Conservation (phyloP, 2,329 filamentous ascomycete genomes). For the Diaporthe sp. region DNA sequence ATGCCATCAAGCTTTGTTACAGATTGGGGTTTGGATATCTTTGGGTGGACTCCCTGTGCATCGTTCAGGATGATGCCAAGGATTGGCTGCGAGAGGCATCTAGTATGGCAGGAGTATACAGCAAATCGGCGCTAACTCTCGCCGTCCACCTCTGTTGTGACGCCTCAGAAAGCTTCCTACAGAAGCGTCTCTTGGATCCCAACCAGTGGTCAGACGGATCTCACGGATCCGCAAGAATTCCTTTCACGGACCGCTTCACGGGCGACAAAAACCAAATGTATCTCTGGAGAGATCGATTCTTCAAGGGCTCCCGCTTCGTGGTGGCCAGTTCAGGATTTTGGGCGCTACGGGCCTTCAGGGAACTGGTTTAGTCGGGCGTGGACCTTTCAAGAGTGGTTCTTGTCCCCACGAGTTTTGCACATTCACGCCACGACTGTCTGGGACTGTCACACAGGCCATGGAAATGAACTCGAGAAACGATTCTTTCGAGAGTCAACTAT, state of each 20-base stretch:
- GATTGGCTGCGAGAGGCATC: slow-evolving; percentile 26
- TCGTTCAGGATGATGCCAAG: slow-evolving; percentile 16
- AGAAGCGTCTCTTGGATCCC: not conserved
- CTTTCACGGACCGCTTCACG: not conserved
- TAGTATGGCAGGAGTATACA: slow-evolving; percentile 12
- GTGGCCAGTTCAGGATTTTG: too few species aligned
- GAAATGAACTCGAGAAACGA: not conserved
- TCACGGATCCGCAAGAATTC: not conserved
- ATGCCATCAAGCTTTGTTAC: not conserved
- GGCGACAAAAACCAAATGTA: not conserved
- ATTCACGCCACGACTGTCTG: not conserved
- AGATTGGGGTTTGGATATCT: slow-evolving; percentile 11
- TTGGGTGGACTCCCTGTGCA: slow-evolving; percentile 20
- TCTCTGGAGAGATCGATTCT: not conserved
- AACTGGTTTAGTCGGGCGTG: not conserved
- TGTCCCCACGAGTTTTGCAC: not conserved
- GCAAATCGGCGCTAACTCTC: slow-evolving; percentile 1
- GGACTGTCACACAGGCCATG: not conserved
- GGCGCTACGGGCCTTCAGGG: not conserved
- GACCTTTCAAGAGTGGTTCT: not conserved
- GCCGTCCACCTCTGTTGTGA: not conserved
- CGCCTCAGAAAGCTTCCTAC: not conserved
- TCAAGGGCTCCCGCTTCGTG: not conserved
- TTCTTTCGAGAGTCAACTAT: not conserved
- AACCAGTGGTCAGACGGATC: not conserved